Conservation (phyloP, 176 grass and related monocot genomes). For the Alopecurus myosuroides region DNA sequence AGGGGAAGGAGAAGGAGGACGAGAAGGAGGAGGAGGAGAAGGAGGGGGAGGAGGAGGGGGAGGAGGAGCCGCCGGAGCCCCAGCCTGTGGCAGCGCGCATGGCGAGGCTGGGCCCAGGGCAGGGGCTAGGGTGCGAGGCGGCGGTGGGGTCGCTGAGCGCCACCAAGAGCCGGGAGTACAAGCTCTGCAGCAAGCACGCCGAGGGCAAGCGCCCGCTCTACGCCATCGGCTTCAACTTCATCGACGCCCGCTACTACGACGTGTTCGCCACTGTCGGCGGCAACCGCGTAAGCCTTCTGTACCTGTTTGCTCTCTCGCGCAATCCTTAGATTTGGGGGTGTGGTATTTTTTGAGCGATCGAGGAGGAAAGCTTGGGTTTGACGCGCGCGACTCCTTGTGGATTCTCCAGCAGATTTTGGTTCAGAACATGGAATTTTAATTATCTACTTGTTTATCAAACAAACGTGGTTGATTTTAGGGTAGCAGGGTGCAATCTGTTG, state of each 20-base stretch:
- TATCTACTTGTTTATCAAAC: not conserved
- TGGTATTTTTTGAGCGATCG: not conserved
- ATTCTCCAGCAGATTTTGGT: not conserved
- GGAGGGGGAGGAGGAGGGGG: not conserved
- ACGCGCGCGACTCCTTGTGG: no score
- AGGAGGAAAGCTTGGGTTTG: not conserved
- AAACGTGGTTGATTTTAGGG: not conserved
- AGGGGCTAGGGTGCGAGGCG: constrained; percentile 61
- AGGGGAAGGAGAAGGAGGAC: not conserved
- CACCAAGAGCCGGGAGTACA: constrained; percentile 63
- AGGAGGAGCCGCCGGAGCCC: not conserved
- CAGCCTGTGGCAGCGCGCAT: not conserved
- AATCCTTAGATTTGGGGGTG: not conserved
- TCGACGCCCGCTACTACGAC: constrained; percentile 78
- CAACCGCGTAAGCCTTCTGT: constrained; percentile 40
- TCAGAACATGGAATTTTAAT: not conserved
- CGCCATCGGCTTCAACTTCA: constrained; percentile 92
- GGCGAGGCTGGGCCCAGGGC: constrained; percentile 39
- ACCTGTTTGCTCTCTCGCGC: not conserved
- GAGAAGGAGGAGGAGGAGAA: not conserved
- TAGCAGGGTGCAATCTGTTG: not conserved
- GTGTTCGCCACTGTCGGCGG: constrained; percentile 75
- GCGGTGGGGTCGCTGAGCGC: constrained; percentile 55
- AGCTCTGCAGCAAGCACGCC: constrained; percentile 55
- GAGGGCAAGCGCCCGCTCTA: constrained; percentile 87